Conservation (phyloP, 2,329 filamentous ascomycete species). For the Harringtonia lauricola region DNA sequence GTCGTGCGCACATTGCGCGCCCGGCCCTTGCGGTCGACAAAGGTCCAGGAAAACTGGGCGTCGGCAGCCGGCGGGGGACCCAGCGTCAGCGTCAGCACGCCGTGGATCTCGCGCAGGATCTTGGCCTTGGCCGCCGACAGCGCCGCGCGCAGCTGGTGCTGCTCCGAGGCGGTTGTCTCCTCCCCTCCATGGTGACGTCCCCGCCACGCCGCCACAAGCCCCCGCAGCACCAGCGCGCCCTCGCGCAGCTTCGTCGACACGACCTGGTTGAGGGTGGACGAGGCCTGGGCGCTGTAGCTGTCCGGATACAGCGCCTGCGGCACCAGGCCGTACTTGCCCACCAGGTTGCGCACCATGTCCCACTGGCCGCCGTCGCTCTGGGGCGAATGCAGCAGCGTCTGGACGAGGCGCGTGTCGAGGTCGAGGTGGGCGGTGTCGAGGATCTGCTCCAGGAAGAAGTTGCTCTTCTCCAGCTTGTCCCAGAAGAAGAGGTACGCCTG, state of each 20-base stretch:
- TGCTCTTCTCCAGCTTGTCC: constrained; percentile 88
- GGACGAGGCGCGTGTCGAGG: constrained; percentile 62
- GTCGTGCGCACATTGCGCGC: constrained; percentile 52
- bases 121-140: constrained; percentile 49
- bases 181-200: neutral
- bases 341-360: constrained; percentile 85
- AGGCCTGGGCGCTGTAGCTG: constrained; percentile 65
- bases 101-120: constrained; percentile 72
- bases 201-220: constrained; percentile 22
- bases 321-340: constrained; percentile 80
- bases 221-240: constrained; percentile 63
- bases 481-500: constrained; percentile 86
- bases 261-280: constrained; percentile 57
- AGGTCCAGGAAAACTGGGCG: constrained; percentile 69
- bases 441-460: constrained; percentile 79
- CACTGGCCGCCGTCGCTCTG: constrained; percentile 79
- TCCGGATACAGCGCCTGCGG: constrained; percentile 76
- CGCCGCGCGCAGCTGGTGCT: constrained; percentile 21
- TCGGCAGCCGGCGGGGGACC: constrained; percentile 65
- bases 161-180: constrained; percentile 17
- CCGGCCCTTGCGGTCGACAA: constrained; percentile 56
- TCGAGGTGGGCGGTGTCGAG: constrained; percentile 62
- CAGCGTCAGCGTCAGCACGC: constrained; percentile 71
- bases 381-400: constrained; percentile 55
- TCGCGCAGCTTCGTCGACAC: constrained; percentile 83